A percentile compares a stretch with the other conserved stretches of the same genome.
Conservation (phyloP, 2,329 filamentous ascomycete genomes). For the Paracoccidioides lutzii region DNA sequence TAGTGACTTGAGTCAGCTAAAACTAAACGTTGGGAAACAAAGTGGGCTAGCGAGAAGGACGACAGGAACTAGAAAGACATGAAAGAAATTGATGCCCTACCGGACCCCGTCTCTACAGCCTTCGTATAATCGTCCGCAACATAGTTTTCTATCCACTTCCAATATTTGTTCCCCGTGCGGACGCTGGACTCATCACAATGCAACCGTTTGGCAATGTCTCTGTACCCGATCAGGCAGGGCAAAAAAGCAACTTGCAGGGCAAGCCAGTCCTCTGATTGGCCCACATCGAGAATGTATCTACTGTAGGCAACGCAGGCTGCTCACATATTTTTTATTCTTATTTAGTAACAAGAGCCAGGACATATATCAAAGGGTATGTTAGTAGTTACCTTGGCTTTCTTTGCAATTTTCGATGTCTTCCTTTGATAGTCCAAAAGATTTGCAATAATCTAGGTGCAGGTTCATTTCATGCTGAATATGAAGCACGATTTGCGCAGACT, state of each 20-base stretch:
- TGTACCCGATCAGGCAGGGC: slow-evolving; percentile 84
- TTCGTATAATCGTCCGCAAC: slow-evolving; percentile 63
- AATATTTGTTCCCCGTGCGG: slow-evolving; percentile 60
- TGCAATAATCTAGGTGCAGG: slow-evolving; percentile 72
- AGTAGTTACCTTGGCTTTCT: slow-evolving; percentile 54
- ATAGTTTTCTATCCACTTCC: slow-evolving; percentile 87
- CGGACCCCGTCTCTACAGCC: slow-evolving; percentile 56
- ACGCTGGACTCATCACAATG: slow-evolving; percentile 48
- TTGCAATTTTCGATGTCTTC: slow-evolving; percentile 58
- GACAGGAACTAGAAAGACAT: not conserved
- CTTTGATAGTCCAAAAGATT: slow-evolving; percentile 62
- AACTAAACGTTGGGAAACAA: not conserved
- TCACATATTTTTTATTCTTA: not conserved
- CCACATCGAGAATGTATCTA: slow-evolving; percentile 76
- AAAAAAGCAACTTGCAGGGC: slow-evolving; percentile 73
- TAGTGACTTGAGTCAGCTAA: not conserved
- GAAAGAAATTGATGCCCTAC: slow-evolving; percentile 35
- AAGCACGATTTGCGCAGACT: slow-evolving; percentile 57
- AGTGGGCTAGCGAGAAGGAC: not conserved
- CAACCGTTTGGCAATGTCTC: slow-evolving; percentile 60
- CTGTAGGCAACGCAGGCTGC: slow-evolving; percentile 70
- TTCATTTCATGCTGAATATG: slow-evolving; percentile 70
- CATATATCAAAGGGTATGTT: not conserved
- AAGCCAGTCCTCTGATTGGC: slow-evolving; percentile 76
- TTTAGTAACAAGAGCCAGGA: not conserved